These are phyloP conservation scores for Termitomyces sp. DNA, from an alignment of 1,284 basidiomycete genomes.

Conservation along the genomic window DNA sequence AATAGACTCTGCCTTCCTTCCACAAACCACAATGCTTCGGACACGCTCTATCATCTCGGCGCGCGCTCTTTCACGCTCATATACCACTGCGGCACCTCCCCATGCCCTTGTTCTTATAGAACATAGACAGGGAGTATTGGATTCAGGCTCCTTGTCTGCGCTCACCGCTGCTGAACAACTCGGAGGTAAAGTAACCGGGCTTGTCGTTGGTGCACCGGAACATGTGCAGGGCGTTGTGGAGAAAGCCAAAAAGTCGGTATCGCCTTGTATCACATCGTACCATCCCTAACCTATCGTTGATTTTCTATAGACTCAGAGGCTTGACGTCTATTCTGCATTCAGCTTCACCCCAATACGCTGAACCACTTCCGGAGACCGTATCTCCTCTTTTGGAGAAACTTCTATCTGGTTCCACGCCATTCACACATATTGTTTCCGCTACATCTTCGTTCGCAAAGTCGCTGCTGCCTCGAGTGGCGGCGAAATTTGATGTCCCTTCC, in stretches of 20 bases:
- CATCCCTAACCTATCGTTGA: not conserved
- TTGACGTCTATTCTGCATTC: constrained; percentile 47
- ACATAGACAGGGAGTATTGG: constrained; percentile 19
- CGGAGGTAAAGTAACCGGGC: constrained; percentile 76
- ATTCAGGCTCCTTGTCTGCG: constrained; percentile 20
- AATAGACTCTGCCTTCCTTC: not conserved
- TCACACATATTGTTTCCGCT: constrained; percentile 83
- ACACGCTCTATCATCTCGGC: constrained; percentile 12
- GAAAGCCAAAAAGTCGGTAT: constrained; percentile 28
- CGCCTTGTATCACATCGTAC: constrained; percentile 7
- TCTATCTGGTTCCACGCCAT: constrained; percentile 48
- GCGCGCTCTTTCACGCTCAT: constrained; percentile 19
- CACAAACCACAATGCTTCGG: constrained; percentile 16
- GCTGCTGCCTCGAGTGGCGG: constrained; percentile 81
- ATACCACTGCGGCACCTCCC: constrained; percentile 17
- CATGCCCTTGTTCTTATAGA: constrained; percentile 23
- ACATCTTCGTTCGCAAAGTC: constrained; percentile 62
- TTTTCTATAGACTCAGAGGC: constrained; percentile 40
- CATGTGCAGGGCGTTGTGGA: constrained; percentile 70
- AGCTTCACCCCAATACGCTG: constrained; percentile 46
- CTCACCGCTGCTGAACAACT: constrained; percentile 19
- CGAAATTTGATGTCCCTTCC: constrained; percentile 77
- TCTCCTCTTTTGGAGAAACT: constrained; percentile 53
- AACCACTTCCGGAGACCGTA: constrained; percentile 46
- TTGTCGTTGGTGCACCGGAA: constrained; percentile 75